A percentile compares a stretch with the other conserved stretches of the same genome.
phyloP scores from a whole-genome alignment of 2,329 filamentous ascomycete species.

The Venturia oleaginea region DNA sequence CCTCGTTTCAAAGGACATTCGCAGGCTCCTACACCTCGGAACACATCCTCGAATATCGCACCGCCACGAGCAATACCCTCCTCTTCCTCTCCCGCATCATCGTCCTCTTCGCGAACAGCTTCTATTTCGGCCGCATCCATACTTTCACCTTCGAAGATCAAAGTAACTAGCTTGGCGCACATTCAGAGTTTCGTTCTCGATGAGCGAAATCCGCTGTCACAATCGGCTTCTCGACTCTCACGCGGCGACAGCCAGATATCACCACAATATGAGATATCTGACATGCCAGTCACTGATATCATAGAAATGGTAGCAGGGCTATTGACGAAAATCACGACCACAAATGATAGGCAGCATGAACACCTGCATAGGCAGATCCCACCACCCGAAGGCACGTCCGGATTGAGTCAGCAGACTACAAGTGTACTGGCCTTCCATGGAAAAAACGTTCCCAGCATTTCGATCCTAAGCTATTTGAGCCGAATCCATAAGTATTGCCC shows the following conservation, averaged over 20 bases:
- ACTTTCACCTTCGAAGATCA: slow-evolving; percentile 53
- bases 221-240: slow-evolving; percentile 19
- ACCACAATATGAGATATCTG: slow-evolving; percentile 83
- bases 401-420: slow-evolving; percentile 54
- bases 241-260: slow-evolving; percentile 40
- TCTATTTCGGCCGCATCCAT: slow-evolving; percentile 21
- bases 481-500: slow-evolving; percentile 98
- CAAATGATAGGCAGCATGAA: slow-evolving; percentile 91
- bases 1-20: slow-evolving; percentile 28
- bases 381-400: slow-evolving; percentile 48
- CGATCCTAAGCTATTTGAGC: slow-evolving; percentile 88
- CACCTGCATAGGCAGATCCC: slow-evolving; percentile 70
- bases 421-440: slow-evolving; percentile 92
- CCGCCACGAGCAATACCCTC: slow-evolving; percentile 7
- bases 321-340: slow-evolving; percentile 92
- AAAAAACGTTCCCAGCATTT: slow-evolving; percentile 95
- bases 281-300: slow-evolving; percentile 92
- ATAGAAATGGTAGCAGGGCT: slow-evolving; percentile 98
- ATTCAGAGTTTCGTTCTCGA: slow-evolving; percentile 81
- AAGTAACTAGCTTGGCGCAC: slow-evolving; percentile 80
- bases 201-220: slow-evolving; percentile 52
- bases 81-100: slow-evolving; percentile 34
- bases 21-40: slow-evolving; percentile 4
- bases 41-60: slow-evolving; percentile 19
- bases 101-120: slow-evolving; percentile 22